These are phyloP conservation scores for Flaveria floridana DNA, from an alignment of 140 eudicot genomes.

Conservation along the genomic window DNA sequence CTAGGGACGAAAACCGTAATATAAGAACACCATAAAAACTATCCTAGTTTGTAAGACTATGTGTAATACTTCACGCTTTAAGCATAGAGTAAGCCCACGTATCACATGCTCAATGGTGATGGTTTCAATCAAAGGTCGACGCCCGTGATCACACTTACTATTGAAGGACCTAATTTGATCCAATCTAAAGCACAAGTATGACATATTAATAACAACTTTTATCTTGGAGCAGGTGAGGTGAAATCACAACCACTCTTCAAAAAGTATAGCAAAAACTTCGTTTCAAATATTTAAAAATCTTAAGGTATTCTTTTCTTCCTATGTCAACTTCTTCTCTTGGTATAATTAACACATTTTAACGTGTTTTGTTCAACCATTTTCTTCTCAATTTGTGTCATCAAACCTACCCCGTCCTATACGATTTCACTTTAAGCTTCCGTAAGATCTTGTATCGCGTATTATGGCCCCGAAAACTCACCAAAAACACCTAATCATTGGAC, in stretches of 20 bases:
- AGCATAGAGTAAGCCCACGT: no score
- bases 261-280: conserved; percentile 17
- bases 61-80: no score
- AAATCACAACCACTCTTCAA: conserved; percentile 34
- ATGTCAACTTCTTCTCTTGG: background rate
- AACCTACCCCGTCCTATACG: conserved; percentile 21
- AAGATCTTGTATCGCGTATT: conserved; percentile 18
- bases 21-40: no score
- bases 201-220: conserved; percentile 25
- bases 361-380: conserved; percentile 27
- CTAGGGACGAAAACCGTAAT: no score
- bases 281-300: background rate
- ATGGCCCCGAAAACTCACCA: conserved; percentile 25
- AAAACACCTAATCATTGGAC: conserved; percentile 26
- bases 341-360: conserved; percentile 21
- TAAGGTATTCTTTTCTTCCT: conserved; percentile 20
- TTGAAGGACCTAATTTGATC: conserved; percentile 7
- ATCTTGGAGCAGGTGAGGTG: conserved; percentile 41
- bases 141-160: no score
- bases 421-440: conserved; percentile 9
- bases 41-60: no score
- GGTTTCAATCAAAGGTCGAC: no score
- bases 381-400: conserved; percentile 24
- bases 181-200: conserved; percentile 21
- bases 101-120: no score